Conservation (phyloP, 2,329 filamentous ascomycete genomes). For the Aureobasidium uvarum region DNA sequence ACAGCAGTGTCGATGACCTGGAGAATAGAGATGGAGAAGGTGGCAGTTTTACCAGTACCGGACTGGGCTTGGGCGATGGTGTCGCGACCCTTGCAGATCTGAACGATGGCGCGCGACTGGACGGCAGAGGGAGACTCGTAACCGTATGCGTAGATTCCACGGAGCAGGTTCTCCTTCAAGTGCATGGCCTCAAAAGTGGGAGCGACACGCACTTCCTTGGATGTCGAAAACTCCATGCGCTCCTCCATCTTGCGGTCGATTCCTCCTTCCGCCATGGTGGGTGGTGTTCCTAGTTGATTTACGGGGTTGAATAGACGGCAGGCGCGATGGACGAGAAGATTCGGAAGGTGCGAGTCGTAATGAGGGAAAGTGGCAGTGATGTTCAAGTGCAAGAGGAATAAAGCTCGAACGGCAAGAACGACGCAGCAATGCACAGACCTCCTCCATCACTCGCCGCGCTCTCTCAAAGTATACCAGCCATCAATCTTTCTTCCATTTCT, state of each 20-base stretch:
- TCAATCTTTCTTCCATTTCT: slow-evolving; percentile 1
- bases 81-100: slow-evolving; percentile 98
- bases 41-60: slow-evolving; percentile 94
- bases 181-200: slow-evolving; percentile 96
- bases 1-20: slow-evolving; percentile 94
- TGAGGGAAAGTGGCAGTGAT: background rate
- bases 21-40: slow-evolving; percentile 93
- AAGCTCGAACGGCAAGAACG: slow-evolving; percentile 22
- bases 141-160: slow-evolving; percentile 96
- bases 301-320: background rate
- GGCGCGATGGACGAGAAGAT: slow-evolving; percentile 1
- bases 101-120: slow-evolving; percentile 96
- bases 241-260: slow-evolving; percentile 93
- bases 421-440: slow-evolving; percentile 19
- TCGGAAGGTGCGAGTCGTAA: background rate
- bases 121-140: slow-evolving; percentile 98
- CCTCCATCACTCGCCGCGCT: slow-evolving; percentile 19
- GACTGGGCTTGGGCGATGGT: slow-evolving; percentile 98
- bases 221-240: slow-evolving; percentile 97
- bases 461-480: background rate
- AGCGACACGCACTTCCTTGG: slow-evolving; percentile 94
- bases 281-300: background rate
- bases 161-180: slow-evolving; percentile 93
- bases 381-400: slow-evolving; percentile 2
- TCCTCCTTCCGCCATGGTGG: slow-evolving; percentile 80